Conservation (phyloP, 208 protist genomes). For the Leptomonas seymouri region DNA sequence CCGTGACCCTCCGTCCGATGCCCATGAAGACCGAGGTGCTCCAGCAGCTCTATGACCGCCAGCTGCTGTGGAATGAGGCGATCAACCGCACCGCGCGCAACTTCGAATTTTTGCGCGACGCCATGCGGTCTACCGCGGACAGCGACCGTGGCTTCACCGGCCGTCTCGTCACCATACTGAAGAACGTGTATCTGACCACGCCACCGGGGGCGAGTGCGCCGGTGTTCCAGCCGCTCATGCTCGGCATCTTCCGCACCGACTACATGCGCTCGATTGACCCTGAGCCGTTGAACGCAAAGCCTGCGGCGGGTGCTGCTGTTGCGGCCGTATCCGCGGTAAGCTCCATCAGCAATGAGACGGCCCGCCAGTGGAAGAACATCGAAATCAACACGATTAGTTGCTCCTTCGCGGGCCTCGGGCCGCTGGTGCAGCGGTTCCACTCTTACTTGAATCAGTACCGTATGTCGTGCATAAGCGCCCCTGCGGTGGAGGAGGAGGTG, state of each 20-base stretch:
- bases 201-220: conserved; percentile 25
- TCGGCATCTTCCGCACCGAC: conserved; percentile 94
- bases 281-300: neutral
- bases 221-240: conserved; percentile 79
- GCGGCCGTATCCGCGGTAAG: neutral
- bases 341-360: conserved; percentile 22
- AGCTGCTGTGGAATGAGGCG: conserved; percentile 84
- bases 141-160: conserved; percentile 88
- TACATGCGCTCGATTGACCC: conserved; percentile 86
- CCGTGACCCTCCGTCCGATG: conserved; percentile 64
- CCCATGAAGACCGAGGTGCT: conserved; percentile 49
- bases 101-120: conserved; percentile 57
- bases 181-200: conserved; percentile 66
- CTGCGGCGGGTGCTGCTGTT: neutral
- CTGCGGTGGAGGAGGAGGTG: neutral
- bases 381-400: conserved; percentile 97
- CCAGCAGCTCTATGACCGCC: conserved; percentile 37
- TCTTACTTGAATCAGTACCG: conserved; percentile 58
- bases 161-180: conserved; percentile 80
- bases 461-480: conserved; percentile 12
- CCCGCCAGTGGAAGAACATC: conserved; percentile 90
- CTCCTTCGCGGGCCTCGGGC: conserved; percentile 90
- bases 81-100: conserved; percentile 81
- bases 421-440: conserved; percentile 86
- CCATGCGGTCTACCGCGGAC: conserved; percentile 62